phyloP scores from a whole-genome alignment of 345 rosid genomes.

The Eucalyptus sp. region DNA sequence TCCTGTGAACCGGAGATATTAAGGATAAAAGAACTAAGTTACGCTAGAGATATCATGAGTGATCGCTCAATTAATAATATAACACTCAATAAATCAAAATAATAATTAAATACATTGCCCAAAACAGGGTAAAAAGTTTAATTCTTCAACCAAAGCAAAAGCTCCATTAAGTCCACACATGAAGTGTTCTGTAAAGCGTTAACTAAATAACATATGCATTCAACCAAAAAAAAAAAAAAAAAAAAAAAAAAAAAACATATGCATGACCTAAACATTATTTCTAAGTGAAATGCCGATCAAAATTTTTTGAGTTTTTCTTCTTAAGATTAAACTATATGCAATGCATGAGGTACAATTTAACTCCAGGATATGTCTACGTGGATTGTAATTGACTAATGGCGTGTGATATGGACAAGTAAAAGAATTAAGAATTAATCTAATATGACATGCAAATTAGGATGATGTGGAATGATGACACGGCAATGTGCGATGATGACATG shows the following conservation, averaged over 20 bases:
- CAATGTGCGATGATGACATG: not conserved
- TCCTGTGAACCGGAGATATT: too few species aligned
- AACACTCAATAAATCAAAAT: too few species aligned
- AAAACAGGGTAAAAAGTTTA: too few species aligned
- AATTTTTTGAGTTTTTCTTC: not conserved
- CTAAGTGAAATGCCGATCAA: not conserved
- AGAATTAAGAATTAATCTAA: not conserved
- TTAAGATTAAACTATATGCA: not conserved
- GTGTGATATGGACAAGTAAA: not conserved
- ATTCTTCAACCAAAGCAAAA: not conserved
- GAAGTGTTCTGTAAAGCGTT: not conserved
- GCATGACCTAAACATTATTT: not conserved
- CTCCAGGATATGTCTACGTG: not conserved
- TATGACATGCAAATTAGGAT: not conserved
- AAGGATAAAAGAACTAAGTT: fast-evolving
- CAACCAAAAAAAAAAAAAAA: too few species aligned
- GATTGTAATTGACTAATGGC: not conserved
- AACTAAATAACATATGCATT: too few species aligned
- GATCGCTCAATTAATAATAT: not conserved
- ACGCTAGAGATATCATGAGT: not conserved
- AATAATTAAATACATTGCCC: not conserved
- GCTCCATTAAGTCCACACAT: not conserved
- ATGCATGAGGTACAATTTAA: not conserved
- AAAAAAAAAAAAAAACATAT: too few species aligned
- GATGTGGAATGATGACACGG: not conserved